Evolutionary conservation across 805 yeast genomes (phyloP).

Genomic region (Candida ortonii): DNA sequence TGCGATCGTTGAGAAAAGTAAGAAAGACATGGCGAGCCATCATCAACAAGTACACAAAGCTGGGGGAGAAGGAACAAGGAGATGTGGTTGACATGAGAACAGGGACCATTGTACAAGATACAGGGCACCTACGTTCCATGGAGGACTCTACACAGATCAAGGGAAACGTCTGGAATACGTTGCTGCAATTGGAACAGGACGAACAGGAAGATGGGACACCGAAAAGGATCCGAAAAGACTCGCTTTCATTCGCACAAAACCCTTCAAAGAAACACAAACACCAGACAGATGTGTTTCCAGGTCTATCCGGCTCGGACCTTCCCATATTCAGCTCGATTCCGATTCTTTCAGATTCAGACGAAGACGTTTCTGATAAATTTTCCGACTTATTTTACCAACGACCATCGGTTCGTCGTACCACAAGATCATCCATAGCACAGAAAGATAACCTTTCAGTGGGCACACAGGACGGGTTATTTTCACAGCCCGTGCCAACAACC

Average conservation of each 20-base stretch:
- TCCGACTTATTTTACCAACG: slow-evolving; percentile 8
- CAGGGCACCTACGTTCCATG: slow-evolving; percentile 64
- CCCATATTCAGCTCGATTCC: slow-evolving; percentile 15
- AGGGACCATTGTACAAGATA: slow-evolving; percentile 60
- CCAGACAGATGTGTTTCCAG: background rate
- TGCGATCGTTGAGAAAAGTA: slow-evolving; percentile 22
- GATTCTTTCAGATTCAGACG: slow-evolving; percentile 19
- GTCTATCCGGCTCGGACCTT: slow-evolving; percentile 1
- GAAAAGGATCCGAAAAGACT: slow-evolving; percentile 1
- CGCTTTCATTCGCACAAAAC: slow-evolving; percentile 1
- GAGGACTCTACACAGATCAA: slow-evolving; percentile 17
- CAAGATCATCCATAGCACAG: slow-evolving; percentile 20
- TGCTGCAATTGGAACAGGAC: slow-evolving; percentile 31
- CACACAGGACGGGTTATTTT: too few species aligned
- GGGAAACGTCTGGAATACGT: slow-evolving; percentile 39
- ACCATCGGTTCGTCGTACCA: slow-evolving; percentile 16
- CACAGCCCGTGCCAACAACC: slow-evolving; percentile 4
- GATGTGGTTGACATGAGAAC: slow-evolving; percentile 64
- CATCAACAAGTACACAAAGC: slow-evolving; percentile 47
- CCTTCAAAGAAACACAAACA: slow-evolving; percentile 10
- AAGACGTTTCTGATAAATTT: slow-evolving; percentile 12
- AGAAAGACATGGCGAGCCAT: slow-evolving; percentile 47
- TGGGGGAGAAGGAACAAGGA: slow-evolving; percentile 51
- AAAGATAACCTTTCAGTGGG: slow-evolving; percentile 19
- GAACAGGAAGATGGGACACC: slow-evolving; percentile 13